Evolutionary conservation across 768 basidiomycete species (phyloP).

Genomic region (Cystobasidium tubakii): DNA sequence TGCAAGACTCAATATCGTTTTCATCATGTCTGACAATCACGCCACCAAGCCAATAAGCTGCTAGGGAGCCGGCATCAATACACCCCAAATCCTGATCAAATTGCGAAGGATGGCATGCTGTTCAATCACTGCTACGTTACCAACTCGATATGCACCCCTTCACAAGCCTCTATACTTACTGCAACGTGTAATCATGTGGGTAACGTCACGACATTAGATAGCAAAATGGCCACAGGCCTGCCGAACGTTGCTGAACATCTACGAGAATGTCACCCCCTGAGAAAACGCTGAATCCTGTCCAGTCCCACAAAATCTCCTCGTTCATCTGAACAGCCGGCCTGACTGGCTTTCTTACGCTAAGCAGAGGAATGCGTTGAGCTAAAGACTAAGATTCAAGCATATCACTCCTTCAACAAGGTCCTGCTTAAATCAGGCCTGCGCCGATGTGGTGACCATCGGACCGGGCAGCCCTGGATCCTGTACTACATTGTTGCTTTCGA

Average conservation of each 20-base stretch:
- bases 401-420: no score
- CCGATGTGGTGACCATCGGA: no score
- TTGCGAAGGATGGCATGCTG: constrained; percentile 36
- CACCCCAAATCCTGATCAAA: constrained; percentile 35
- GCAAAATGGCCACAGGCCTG: constrained; percentile 33
- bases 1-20: constrained; percentile 34
- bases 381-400: no score
- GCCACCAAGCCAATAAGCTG: constrained; percentile 35
- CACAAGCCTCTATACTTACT: constrained; percentile 19
- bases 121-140: constrained; percentile 42
- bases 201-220: constrained; percentile 32
- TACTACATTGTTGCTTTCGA: no score
- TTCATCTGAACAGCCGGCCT: no score
- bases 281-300: no score
- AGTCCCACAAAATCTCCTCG: no score
- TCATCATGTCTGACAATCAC: constrained; percentile 40
- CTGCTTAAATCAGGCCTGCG: no score
- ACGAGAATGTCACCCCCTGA: no score
- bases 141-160: constrained; percentile 39
- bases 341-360: no score
- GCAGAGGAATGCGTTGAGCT: no score
- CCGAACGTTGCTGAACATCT: constrained; percentile 43
- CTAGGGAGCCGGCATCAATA: constrained; percentile 38
- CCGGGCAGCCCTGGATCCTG: no score
- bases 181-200: constrained; percentile 38